Evolutionary conservation across 2,329 filamentous ascomycete species (phyloP).

Genomic region (Passalora sequoiae): DNA sequence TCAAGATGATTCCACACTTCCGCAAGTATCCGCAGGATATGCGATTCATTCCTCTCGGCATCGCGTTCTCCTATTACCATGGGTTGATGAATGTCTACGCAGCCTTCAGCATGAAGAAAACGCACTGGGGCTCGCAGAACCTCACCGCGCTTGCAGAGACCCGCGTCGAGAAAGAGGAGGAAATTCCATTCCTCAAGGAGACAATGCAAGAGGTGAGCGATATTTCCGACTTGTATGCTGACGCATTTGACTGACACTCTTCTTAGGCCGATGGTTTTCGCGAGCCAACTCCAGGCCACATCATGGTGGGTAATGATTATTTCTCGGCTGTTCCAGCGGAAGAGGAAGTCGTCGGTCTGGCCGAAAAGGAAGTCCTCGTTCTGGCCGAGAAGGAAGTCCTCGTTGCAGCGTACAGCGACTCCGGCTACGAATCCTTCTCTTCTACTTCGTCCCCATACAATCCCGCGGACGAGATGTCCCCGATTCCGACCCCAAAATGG

Average conservation of each 20-base stretch:
- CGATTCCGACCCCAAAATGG: neutral
- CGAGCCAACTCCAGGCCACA: constrained; percentile 14
- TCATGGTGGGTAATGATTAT: constrained; percentile 20
- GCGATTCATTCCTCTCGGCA: constrained; percentile 45
- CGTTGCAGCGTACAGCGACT: neutral
- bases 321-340: constrained; percentile 7
- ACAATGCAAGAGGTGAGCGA: constrained; percentile 8
- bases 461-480: neutral
- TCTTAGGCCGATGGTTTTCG: constrained; percentile 10
- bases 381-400: constrained; percentile 1
- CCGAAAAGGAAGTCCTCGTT: neutral
- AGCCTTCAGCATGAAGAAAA: constrained; percentile 42
- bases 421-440: neutral
- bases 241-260: constrained; percentile 2
- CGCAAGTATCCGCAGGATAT: constrained; percentile 49
- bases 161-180: constrained; percentile 13
- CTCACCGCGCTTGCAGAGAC: constrained; percentile 21
- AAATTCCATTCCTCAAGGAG: constrained; percentile 19
- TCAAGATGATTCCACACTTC: constrained; percentile 55
- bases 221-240: neutral
- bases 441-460: constrained; percentile 1
- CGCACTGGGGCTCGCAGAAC: constrained; percentile 30
- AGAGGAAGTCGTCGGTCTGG: neutral
- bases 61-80: constrained; percentile 56
- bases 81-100: constrained; percentile 55